Conservation (phyloP, 805 yeast species). For the Cyberlindnera bimundalis region DNA sequence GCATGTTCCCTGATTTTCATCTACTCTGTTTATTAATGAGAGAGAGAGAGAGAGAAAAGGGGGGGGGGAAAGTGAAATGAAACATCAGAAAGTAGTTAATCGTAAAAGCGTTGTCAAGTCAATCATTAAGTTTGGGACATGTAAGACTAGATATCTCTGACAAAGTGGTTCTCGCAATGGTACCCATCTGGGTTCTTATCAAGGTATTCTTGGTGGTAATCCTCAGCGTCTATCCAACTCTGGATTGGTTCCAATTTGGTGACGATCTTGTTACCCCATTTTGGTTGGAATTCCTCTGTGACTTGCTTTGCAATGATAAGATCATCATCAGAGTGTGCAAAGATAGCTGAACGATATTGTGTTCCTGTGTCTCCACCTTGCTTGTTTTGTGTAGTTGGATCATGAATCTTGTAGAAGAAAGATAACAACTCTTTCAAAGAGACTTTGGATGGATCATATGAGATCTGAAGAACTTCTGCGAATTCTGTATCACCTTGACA, state of each 20-base stretch:
- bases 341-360: constrained; percentile 86
- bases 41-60: too few species aligned
- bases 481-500: constrained; percentile 68
- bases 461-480: constrained; percentile 82
- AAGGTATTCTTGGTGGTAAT: constrained; percentile 84
- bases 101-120: too few species aligned
- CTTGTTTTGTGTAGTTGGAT: constrained; percentile 77
- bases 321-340: constrained; percentile 50
- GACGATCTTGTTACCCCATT: constrained; percentile 66
- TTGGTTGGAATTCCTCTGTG: constrained; percentile 56
- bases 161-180: constrained; percentile 84
- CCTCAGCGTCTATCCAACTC: constrained; percentile 91
- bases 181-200: constrained; percentile 81
- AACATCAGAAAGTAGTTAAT: too few species aligned
- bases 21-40: too few species aligned
- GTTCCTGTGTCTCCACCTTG: constrained; percentile 92
- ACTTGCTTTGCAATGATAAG: constrained; percentile 41
- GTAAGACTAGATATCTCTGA: constrained; percentile 53
- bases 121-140: too few species aligned
- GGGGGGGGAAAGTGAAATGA: too few species aligned
- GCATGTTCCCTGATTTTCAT: too few species aligned
- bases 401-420: constrained; percentile 89
- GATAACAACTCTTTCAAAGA: constrained; percentile 61
- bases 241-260: constrained; percentile 67
- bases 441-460: constrained; percentile 71